Conservation (phyloP, 2,329 filamentous ascomycete species). For the Camptophora hylomeconis region DNA sequence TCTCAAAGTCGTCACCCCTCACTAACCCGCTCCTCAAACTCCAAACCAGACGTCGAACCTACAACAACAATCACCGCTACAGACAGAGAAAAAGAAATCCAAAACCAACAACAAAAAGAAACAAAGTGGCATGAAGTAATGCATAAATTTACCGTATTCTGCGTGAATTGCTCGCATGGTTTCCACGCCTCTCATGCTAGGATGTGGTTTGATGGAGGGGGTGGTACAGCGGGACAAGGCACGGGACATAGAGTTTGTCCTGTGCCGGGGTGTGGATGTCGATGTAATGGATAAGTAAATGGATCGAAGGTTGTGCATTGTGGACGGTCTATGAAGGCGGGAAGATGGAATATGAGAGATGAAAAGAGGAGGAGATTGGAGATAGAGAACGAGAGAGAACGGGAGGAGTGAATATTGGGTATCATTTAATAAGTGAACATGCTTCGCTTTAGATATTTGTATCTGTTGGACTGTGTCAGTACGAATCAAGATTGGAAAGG, state of each 20-base stretch:
- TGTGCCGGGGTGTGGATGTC: conserved; percentile 41
- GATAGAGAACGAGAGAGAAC: conserved; percentile 1
- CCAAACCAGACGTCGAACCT: not conserved
- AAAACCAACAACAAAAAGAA: conserved; percentile 3
- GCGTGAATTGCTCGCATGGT: conserved; percentile 50
- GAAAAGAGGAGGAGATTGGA: too few relatives aligned
- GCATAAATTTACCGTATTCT: conserved; percentile 46
- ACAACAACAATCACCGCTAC: conserved; percentile 4
- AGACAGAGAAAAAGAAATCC: conserved; percentile 3
- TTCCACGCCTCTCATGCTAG: conserved; percentile 51
- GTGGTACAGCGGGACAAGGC: conserved; percentile 10
- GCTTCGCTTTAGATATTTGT: too few relatives aligned
- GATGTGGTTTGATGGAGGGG: conserved; percentile 40
- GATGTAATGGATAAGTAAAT: conserved; percentile 29
- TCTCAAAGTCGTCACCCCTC: too few relatives aligned
- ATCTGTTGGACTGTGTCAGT: not conserved
- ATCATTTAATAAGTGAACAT: too few relatives aligned
- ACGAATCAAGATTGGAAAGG: conserved; percentile 2
- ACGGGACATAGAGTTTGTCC: conserved; percentile 40
- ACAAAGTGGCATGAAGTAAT: conserved; percentile 30
- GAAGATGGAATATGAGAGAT: not conserved
- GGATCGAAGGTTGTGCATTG: too few relatives aligned
- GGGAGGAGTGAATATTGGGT: not conserved
- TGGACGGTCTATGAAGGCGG: not conserved
- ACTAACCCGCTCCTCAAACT: conserved; percentile 1